A percentile compares a stretch with the other conserved stretches of the same genome.
phyloP scores from a whole-genome alignment of 768 basidiomycete species.

The Boletus sensibilis region DNA sequence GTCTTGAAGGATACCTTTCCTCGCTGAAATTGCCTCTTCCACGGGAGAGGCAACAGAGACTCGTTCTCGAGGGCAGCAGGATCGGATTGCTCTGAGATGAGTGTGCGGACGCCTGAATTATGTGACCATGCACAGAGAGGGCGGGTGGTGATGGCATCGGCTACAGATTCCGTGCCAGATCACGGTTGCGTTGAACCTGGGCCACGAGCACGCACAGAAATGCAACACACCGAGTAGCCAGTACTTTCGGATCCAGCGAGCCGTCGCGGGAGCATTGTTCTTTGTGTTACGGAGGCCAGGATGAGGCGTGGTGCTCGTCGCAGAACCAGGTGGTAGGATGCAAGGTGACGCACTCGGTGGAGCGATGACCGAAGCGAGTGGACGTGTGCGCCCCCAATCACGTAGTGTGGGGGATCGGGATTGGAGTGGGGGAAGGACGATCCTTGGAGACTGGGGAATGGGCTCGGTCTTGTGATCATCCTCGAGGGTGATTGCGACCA shows the following conservation, averaged over 20 bases:
- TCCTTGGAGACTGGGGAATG: slow-evolving; percentile 42
- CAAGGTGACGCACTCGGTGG: slow-evolving; percentile 31
- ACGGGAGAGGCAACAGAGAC: slow-evolving; percentile 53
- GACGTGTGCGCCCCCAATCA: slow-evolving; percentile 27
- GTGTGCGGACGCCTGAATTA: slow-evolving; percentile 5
- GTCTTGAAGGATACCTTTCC: slow-evolving; percentile 17
- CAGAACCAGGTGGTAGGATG: slow-evolving; percentile 26
- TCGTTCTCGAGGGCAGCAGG: slow-evolving; percentile 50
- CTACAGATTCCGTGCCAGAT: background rate
- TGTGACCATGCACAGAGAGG: slow-evolving; percentile 26
- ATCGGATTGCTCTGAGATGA: slow-evolving; percentile 27
- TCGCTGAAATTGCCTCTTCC: slow-evolving; percentile 42
- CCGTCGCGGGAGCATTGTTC: slow-evolving; percentile 1
- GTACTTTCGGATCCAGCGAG: slow-evolving; percentile 34
- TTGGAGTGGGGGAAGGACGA: slow-evolving; percentile 40
- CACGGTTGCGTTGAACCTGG: slow-evolving; percentile 25
- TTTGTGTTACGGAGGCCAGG: background rate
- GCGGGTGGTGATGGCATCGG: slow-evolving; percentile 12
- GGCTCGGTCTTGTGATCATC: slow-evolving; percentile 19
- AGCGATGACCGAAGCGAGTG: slow-evolving; percentile 38
- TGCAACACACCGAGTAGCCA: slow-evolving; percentile 19
- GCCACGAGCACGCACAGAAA: slow-evolving; percentile 36
- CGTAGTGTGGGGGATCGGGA: slow-evolving; percentile 20
- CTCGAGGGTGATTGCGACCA: slow-evolving; percentile 9
- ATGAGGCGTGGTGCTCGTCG: slow-evolving; percentile 6